Evolutionary conservation across 305 asterid species (phyloP), one percentile per base, ranked within the genome.

Genomic region (Fraxinus xanthoxyloides): DNA sequence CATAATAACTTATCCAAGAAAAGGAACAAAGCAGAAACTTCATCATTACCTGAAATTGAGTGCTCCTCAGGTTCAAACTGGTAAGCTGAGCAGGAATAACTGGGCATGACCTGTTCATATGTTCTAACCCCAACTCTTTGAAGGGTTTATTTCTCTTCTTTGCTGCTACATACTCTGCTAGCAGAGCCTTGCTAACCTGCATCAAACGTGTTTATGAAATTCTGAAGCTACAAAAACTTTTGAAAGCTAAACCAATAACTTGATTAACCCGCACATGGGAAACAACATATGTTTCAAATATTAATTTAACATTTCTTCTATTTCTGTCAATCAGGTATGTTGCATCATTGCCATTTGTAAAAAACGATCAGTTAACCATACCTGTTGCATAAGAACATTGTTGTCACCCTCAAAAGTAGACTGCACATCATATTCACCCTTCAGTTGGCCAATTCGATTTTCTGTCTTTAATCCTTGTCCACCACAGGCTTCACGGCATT

Each of bases 301-400:
- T 30, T 30, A 30, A 30, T 30, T 30, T 30, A 2, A 30, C 2
- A 30, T 30, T 30, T 30, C 32, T 30, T 30, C 32, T 30, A 30
- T 30, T 30, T 2, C 32, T 28, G 31, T 26, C 15, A 75, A 38
- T 48, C n/a, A 72, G 31, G 8, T 73, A 12, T 31, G 77, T 48
- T 28, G 51, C n/a, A 78, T 46, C 9, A 54, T 43, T 28, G 48
- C 74, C 65, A 76, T 65, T 67, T 30, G 30, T 72, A 34, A 82
- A 69, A 24, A 40, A 32, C 15, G 70, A 54, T 48, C 2, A 81
- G 72, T 35, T 21, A 70, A 75, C 43, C 54, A 80, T 82, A 97
- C 99, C 97, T 97, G 98, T 78, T 94, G 99, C 99, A 97, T 94
- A n/a, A 97, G 97, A 80, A 97, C 97, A 88, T 94, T 91, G 91